A percentile compares a stretch with the other conserved stretches of the same genome.
Conservation (phyloP, 805 yeast species). For the Metschnikowia peoriensis region DNA sequence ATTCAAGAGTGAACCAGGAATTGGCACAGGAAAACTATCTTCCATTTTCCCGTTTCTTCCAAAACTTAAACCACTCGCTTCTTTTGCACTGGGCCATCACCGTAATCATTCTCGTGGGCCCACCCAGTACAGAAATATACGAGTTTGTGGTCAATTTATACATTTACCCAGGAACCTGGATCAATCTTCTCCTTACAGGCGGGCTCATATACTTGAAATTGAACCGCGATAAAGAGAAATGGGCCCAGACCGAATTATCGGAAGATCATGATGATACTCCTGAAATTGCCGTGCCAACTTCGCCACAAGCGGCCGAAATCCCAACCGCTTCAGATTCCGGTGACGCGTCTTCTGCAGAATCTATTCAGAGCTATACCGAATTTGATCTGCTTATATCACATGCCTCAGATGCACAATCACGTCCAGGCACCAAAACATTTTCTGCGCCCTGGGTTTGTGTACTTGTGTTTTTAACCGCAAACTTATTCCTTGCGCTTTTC, state of each 20-base stretch:
- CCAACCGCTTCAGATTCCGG: not conserved
- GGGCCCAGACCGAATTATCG: slow-evolving; percentile 28
- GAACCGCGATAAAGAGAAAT: slow-evolving; percentile 34
- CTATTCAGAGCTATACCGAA: slow-evolving; percentile 16
- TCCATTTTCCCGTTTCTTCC: slow-evolving; percentile 50
- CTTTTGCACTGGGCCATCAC: slow-evolving; percentile 56
- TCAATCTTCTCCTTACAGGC: slow-evolving; percentile 49
- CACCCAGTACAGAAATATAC: slow-evolving; percentile 64
- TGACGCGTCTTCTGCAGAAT: slow-evolving; percentile 7
- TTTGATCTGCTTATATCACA: slow-evolving; percentile 18
- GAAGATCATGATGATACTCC: not conserved
- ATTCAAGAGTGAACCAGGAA: slow-evolving; percentile 57
- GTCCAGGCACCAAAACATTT: slow-evolving; percentile 11
- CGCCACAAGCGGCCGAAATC: not conserved
- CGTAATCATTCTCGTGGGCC: slow-evolving; percentile 50
- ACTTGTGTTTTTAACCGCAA: slow-evolving; percentile 42
- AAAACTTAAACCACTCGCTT: slow-evolving; percentile 45
- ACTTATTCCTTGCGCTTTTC: slow-evolving; percentile 50
- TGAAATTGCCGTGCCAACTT: not conserved
- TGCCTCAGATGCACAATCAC: not conserved
- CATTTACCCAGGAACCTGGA: slow-evolving; percentile 63
- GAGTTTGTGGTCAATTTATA: slow-evolving; percentile 61
- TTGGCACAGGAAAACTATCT: slow-evolving; percentile 50
- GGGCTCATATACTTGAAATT: slow-evolving; percentile 52
- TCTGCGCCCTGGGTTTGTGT: slow-evolving; percentile 33